A percentile compares a stretch with the other conserved stretches of the same genome.
Evolutionary conservation across 257 asterid species (phyloP).

Genomic region (Hygrophila difformis): DNA sequence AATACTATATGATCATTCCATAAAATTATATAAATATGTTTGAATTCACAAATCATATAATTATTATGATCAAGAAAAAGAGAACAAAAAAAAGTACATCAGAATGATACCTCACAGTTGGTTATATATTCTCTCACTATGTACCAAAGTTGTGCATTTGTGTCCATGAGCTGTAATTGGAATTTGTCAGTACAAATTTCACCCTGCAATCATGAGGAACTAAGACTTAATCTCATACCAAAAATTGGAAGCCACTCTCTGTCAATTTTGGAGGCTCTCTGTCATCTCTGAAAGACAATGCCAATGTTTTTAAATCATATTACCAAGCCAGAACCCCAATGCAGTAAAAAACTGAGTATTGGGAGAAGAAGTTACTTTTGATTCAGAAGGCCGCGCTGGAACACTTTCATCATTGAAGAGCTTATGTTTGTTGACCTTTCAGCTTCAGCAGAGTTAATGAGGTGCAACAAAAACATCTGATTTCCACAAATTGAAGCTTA

Average conservation of each 20-base stretch:
- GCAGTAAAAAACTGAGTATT: conserved; percentile 10
- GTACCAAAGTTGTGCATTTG: conserved; percentile 98
- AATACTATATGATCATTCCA: too few relatives aligned
- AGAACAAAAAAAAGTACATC: not conserved
- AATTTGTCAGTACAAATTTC: conserved; percentile 29
- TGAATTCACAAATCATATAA: too few relatives aligned
- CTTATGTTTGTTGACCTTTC: conserved; percentile 78
- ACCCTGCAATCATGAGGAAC: conserved; percentile 18
- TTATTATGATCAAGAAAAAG: not conserved
- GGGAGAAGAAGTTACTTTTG: conserved; percentile 55
- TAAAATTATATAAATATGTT: too few relatives aligned
- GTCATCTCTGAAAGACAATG: conserved; percentile 69
- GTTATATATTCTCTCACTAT: conserved; percentile 92
- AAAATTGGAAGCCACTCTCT: conserved; percentile 92
- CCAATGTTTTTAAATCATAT: conserved; percentile 17
- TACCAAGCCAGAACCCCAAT: conserved; percentile 10
- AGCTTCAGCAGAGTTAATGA: conserved; percentile 78
- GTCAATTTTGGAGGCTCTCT: conserved; percentile 80
- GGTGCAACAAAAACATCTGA: conserved; percentile 93
- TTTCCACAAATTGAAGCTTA: conserved; percentile 39
- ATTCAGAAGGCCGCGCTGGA: conserved; percentile 90
- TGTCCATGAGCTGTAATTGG: conserved; percentile 83
- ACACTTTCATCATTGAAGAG: conserved; percentile 91
- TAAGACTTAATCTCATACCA: conserved; percentile 49
- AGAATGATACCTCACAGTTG: conserved; percentile 71